Evolutionary conservation across 1,284 basidiomycete species (phyloP).

Genomic region (Leccinum brunneo-olivaceum): DNA sequence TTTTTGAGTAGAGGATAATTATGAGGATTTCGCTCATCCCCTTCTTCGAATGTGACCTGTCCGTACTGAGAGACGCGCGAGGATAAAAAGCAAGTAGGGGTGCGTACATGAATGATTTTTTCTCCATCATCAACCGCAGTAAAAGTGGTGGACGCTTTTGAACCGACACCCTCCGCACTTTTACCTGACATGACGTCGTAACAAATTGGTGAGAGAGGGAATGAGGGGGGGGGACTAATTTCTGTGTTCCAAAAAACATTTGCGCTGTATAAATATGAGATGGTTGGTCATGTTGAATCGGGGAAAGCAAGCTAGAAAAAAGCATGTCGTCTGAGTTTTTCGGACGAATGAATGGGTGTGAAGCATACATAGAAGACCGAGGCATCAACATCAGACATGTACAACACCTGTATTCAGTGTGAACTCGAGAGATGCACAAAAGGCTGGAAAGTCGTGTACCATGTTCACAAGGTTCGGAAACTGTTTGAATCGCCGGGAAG

Average conservation of each 20-base stretch:
- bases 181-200: conserved; percentile 10
- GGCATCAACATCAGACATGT: neutral
- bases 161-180: conserved; percentile 1
- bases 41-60: conserved; percentile 25
- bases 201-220: neutral
- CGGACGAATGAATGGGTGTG: neutral
- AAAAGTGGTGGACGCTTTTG: conserved; percentile 2
- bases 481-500: neutral
- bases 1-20: conserved; percentile 20
- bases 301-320: conserved; percentile 1
- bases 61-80: conserved; percentile 3
- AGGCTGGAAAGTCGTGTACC: neutral
- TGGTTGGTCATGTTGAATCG: conserved; percentile 1
- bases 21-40: conserved; percentile 21
- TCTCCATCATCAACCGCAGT: conserved; percentile 2
- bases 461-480: neutral
- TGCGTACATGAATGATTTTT: conserved; percentile 9
- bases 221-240: neutral
- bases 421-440: neutral
- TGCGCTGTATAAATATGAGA: conserved; percentile 14
- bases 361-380: neutral
- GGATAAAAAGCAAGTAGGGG: neutral
- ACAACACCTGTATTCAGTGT: neutral
- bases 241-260: neutral
- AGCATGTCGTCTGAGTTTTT: neutral